Evolutionary conservation across 1,284 basidiomycete genomes (phyloP), one percentile per base, ranked within the genome.

Genomic region (Ganoderma multipileum): DNA sequence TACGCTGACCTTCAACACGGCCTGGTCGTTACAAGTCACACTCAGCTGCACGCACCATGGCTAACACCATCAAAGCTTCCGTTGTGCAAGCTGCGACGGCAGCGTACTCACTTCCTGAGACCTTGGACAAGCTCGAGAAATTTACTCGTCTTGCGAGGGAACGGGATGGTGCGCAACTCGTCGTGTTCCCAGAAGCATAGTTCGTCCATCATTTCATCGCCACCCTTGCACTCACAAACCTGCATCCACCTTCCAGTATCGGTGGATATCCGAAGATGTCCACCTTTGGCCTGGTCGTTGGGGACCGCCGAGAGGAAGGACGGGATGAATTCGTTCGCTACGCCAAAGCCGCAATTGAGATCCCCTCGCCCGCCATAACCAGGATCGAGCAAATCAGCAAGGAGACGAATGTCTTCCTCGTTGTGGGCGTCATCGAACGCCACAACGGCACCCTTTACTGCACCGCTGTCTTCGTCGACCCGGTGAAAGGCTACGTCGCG

Each of bases 151-250:
- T 86, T 8, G 88, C 89, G 7, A 85, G 84, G 68, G 81, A 86
- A 44, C 80, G 85, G 55, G 86, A 87, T 70, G 81, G 81, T 3
- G 81, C 86, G 0, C 84, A 89, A 73, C 76, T 93, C 2, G 88
- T 85, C 33, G 88, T 93, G 18, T 91, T 94, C 74, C 92, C 91
- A 2, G 91, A 94, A 77, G 92, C 90, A 23, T 92, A 91, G 83
- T 91, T 79, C 76, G 87, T 73, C 44, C 26, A 1, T 72, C 20
- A 60, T 63, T 68, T 61, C 23, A 38, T 28, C 33, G n/a, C 54
- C 20, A 42, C 33, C 47, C n/a, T 52, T 61, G 33, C 36, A 18
- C 58, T 59, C 18, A 57, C n/a, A 12, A n/a, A 57, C 55, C 1
- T 18, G 8, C 23, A 26, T 41, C 2, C 12, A 18, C 50, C n/a